phyloP scores from a whole-genome alignment of 257 asterid species.

The Leonotis leonurus region DNA sequence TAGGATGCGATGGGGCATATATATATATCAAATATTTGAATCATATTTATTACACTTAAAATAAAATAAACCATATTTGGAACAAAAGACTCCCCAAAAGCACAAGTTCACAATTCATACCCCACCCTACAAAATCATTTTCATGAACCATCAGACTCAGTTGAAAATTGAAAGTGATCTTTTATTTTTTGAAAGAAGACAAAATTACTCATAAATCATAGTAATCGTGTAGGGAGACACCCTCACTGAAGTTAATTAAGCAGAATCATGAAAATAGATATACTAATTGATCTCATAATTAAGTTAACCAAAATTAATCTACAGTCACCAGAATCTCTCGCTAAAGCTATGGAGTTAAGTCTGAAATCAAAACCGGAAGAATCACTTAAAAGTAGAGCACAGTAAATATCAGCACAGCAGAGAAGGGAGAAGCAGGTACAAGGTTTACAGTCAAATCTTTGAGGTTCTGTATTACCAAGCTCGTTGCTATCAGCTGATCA shows the following conservation, averaged over 20 bases:
- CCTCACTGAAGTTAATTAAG: background rate
- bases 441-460: background rate
- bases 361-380: background rate
- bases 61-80: too few species aligned
- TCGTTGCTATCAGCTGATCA: background rate
- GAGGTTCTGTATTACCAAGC: background rate
- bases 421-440: background rate
- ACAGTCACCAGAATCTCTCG: constrained; percentile 2
- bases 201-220: too few species aligned
- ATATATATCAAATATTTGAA: background rate
- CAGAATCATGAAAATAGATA: background rate
- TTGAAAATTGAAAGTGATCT: background rate
- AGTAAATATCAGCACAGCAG: background rate
- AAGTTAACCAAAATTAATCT: background rate
- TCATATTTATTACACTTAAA: background rate
- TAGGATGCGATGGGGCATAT: too few species aligned
- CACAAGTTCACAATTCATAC: background rate
- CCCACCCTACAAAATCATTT: too few species aligned
- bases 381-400: background rate
- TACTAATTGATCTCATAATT: background rate
- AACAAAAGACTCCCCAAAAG: background rate
- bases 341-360: background rate
- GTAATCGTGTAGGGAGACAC: background rate
- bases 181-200: too few species aligned
- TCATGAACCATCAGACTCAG: background rate